These are phyloP conservation scores for Salvia hispanica DNA, from an alignment of 257 asterid species.

Conservation along the genomic window DNA sequence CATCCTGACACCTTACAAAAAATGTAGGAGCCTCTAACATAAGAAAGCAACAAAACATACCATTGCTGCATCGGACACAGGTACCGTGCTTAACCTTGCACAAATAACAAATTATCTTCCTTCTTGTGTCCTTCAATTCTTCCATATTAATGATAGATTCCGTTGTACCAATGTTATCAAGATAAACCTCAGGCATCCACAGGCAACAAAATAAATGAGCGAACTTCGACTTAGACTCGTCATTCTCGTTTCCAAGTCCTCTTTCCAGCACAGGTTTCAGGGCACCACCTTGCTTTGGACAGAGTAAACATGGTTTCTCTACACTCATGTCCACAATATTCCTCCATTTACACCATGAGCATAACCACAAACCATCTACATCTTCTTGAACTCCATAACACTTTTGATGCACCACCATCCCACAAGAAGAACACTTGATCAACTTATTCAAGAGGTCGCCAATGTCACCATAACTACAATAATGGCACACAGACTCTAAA, in stretches of 20 bases:
- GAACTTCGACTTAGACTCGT: conserved; percentile 46
- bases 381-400: conserved; percentile 96
- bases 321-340: conserved; percentile 37
- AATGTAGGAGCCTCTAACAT: conserved; percentile 43
- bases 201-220: conserved; percentile 95
- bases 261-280: conserved; percentile 66
- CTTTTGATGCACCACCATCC: conserved; percentile 82
- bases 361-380: conserved; percentile 69
- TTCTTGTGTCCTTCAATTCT: conserved; percentile 68
- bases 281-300: conserved; percentile 90
- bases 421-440: conserved; percentile 73
- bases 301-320: conserved; percentile 75
- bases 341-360: conserved; percentile 86
- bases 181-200: conserved; percentile 91
- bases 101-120: conserved; percentile 74
- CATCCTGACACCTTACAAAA: conserved; percentile 41
- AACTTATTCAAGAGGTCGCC: conserved; percentile 69
- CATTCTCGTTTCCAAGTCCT: conserved; percentile 41
- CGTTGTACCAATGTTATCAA: conserved; percentile 81
- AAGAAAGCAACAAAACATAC: conserved; percentile 70
- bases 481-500: conserved; percentile 71
- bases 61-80: conserved; percentile 96
- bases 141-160: conserved; percentile 80
- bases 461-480: conserved; percentile 71
- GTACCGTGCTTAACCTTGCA: conserved; percentile 97